These are phyloP conservation scores for Penicillium brevicompactum DNA, from an alignment of 2,329 filamentous ascomycete genomes.

Conservation along the genomic window DNA sequence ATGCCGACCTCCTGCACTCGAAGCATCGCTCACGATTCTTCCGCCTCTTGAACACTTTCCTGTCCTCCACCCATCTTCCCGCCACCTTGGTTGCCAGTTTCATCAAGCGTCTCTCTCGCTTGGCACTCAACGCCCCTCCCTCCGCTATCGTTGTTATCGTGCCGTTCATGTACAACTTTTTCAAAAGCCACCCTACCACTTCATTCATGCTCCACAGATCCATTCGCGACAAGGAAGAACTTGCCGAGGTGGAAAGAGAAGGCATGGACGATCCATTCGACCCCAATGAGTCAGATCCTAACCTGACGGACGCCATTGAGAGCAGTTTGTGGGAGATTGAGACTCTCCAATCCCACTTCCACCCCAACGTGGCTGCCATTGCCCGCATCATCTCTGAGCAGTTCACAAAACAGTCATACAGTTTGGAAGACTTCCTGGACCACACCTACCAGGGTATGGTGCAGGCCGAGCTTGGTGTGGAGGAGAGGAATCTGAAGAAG, in stretches of 20 bases:
- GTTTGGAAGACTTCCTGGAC: constrained; percentile 95
- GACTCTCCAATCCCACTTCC: constrained; percentile 88
- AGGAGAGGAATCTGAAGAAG: constrained; percentile 78
- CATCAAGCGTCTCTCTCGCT: constrained; percentile 84
- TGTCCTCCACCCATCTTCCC: constrained; percentile 88
- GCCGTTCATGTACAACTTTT: constrained; percentile 92
- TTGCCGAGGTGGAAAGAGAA: constrained; percentile 61
- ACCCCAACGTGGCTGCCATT: constrained; percentile 93
- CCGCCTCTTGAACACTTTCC: constrained; percentile 85
- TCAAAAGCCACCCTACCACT: constrained; percentile 85
- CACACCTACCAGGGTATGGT: constrained; percentile 80
- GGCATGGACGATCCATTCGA: constrained; percentile 77
- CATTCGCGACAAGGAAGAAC: constrained; percentile 59
- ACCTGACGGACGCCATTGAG: constrained; percentile 83
- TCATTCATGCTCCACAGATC: constrained; percentile 95
- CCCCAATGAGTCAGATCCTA: constrained; percentile 75
- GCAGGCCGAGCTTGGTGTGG: constrained; percentile 69
- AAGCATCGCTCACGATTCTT: constrained; percentile 94
- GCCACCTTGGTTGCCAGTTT: constrained; percentile 91
- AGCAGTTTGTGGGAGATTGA: constrained; percentile 95
- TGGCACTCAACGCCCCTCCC: constrained; percentile 86
- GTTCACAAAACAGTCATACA: constrained; percentile 94
- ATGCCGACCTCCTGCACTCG: constrained; percentile 83
- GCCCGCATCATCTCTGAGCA: constrained; percentile 93
- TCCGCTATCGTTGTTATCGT: constrained; percentile 85